Evolutionary conservation across 345 rosid genomes (phyloP).

Genomic region (Syzygium grande): DNA sequence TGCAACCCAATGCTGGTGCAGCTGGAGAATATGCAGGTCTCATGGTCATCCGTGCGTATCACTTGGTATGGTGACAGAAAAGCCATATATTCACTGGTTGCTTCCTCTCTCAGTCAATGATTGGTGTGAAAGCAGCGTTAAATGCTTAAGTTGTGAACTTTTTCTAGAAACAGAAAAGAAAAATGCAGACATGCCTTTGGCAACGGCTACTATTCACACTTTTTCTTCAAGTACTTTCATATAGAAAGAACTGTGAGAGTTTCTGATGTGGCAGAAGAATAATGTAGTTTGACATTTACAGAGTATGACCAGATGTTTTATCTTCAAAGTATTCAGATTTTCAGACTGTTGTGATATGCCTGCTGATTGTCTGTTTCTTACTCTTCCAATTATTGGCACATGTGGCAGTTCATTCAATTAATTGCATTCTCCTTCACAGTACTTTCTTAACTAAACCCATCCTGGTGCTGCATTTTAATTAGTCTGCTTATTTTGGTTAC

Average conservation of each 20-base stretch:
- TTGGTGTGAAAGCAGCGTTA: not conserved
- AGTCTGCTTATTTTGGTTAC: not conserved
- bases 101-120: not conserved
- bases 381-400: not conserved
- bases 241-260: not conserved
- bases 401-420: not conserved
- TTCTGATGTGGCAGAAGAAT: not conserved
- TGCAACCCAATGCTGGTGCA: conserved; percentile 99
- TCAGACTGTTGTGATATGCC: not conserved
- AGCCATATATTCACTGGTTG: not conserved
- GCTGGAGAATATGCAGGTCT: conserved; percentile 99
- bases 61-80: conserved; percentile 39
- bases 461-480: not conserved
- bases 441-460: not conserved
- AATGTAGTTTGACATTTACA: not conserved
- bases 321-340: not conserved
- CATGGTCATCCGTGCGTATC: conserved; percentile 99
- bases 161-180: not conserved
- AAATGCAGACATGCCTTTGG: not conserved
- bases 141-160: not conserved
- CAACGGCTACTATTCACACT: not conserved
- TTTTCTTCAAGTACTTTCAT: not conserved
- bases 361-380: not conserved
- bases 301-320: not conserved
- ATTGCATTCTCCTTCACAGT: not conserved